Percentiles rank a stretch among this genome's conserved stretches.
Evolutionary conservation across 202 grass and related monocot genomes (phyloP).

Genomic region (Setaria italica): DNA sequence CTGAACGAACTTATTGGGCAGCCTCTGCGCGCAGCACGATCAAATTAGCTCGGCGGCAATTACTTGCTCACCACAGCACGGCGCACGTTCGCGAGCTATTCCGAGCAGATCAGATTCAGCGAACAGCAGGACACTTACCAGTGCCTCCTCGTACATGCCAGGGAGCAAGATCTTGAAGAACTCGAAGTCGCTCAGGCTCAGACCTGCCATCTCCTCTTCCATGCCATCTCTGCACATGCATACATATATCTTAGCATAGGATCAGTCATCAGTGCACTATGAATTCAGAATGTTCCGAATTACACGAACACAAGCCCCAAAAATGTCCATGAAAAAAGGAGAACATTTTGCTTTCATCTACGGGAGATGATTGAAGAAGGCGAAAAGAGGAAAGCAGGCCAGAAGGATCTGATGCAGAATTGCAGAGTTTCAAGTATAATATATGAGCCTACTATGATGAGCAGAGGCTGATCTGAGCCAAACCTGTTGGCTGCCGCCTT

Average conservation of each 20-base stretch:
- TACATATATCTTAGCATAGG: neutral
- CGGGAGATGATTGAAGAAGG: neutral
- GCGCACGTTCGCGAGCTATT: neutral
- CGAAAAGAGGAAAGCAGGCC: neutral
- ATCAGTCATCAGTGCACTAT: neutral
- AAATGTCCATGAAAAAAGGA: neutral
- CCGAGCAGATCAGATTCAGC: neutral
- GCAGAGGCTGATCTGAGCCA: neutral
- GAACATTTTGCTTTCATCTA: neutral
- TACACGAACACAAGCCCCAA: neutral
- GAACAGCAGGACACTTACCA: neutral
- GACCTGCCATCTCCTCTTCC: constrained; percentile 11
- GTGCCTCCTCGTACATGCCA: neutral
- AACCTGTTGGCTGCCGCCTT: constrained; percentile 9
- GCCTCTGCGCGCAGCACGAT: constrained; percentile 29
- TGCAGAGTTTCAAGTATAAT: neutral
- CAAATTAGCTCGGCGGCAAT: neutral
- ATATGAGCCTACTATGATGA: neutral
- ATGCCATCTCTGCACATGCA: neutral
- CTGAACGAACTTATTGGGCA: constrained; percentile 32
- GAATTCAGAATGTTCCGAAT: neutral
- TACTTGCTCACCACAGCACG: neutral
- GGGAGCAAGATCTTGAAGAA: constrained; percentile 53
- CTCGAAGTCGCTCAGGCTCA: constrained; percentile 10
- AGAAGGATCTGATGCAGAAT: neutral